Percentiles rank a stretch among this genome's conserved stretches.
These are phyloP conservation scores for Rhodotorula kratochvilovae DNA, from an alignment of 768 basidiomycete genomes.

Conservation along the genomic window DNA sequence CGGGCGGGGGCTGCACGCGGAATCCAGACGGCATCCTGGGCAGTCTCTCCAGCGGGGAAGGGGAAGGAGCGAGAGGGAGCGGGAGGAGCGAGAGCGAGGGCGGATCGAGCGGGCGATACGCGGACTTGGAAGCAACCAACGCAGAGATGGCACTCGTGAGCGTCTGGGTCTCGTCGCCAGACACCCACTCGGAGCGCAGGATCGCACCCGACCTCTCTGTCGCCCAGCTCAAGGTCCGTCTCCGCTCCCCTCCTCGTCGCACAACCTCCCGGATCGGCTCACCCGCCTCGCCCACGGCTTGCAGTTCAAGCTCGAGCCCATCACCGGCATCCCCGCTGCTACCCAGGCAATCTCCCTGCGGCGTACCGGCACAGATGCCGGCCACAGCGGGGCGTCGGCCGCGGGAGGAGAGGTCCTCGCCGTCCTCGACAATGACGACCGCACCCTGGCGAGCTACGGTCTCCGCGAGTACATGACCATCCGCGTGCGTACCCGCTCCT, in stretches of 20 bases:
- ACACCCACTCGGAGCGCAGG: slow-evolving; percentile 83
- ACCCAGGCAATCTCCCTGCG: slow-evolving; percentile 66
- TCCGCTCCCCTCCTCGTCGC: not conserved
- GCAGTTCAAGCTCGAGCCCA: slow-evolving; percentile 74
- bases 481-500: slow-evolving; percentile 55
- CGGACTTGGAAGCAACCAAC: not conserved
- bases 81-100: not conserved
- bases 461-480: slow-evolving; percentile 72
- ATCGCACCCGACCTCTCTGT: slow-evolving; percentile 72
- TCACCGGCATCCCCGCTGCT: slow-evolving; percentile 79
- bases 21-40: slow-evolving; percentile 9
- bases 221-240: slow-evolving; percentile 70
- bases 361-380: slow-evolving; percentile 53
- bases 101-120: not conserved
- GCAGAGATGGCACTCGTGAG: slow-evolving; percentile 49
- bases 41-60: no score
- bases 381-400: slow-evolving; percentile 46
- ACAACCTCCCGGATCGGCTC: not conserved
- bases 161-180: slow-evolving; percentile 75
- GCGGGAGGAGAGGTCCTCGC: slow-evolving; percentile 50
- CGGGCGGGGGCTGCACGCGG: slow-evolving; percentile 25
- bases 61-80: not conserved
- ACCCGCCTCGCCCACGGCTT: slow-evolving; percentile 3
- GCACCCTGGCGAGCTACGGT: slow-evolving; percentile 69
- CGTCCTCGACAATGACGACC: slow-evolving; percentile 62